Evolutionary conservation across 2,329 filamentous ascomycete species (phyloP), one percentile per base, ranked within the genome.

Genomic region (Penicillium sp.): DNA sequence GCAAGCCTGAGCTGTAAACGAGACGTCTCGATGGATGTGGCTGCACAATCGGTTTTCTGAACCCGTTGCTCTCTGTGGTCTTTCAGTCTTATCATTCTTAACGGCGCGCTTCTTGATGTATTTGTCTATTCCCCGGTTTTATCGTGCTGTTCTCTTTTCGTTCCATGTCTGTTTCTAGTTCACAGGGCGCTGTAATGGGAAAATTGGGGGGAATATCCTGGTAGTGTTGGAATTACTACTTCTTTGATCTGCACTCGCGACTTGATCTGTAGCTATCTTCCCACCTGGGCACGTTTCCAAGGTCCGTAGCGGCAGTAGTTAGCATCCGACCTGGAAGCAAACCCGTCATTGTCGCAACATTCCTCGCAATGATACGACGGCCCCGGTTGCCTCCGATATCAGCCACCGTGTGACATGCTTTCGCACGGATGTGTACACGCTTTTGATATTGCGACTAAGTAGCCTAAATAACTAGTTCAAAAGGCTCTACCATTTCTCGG

Each of bases 1-100:
- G 79, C 69, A 82, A 83, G 76, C 68, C 67, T 27, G 71, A 70
- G 40, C 61, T 61, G 49, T 70, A 63, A 63, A 58, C 31, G 24
- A 28, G 32, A 9, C n/a, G n/a, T n/a, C n/a, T n/a, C 10, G 35
- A 12, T 33, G 31, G 28, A 46, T 39, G 44, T 46, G 38, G 44
- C 39, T 15, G 37, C 37, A n/a, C 23, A 27, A 24, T 40, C 4
- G 18, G 33, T 18, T 35, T 20, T 8, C 20, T 23, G 49, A 31
- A 44, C 31, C 45, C n/a, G 44, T 40, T 47, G 20, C 48, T 29
- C 27, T n/a, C n/a, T n/a, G n/a, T n/a, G n/a, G n/a, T n/a, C n/a
- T n/a, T n/a, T n/a, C n/a, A n/a, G n/a, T n/a, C 49, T 44, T 44
- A 51, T 56, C 50, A 28, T 52, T 56, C 51, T 57, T 59, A 46